These are phyloP conservation scores for Aegilops speltoides DNA, from an alignment of 176 grass and related monocot genomes.

Conservation along the genomic window DNA sequence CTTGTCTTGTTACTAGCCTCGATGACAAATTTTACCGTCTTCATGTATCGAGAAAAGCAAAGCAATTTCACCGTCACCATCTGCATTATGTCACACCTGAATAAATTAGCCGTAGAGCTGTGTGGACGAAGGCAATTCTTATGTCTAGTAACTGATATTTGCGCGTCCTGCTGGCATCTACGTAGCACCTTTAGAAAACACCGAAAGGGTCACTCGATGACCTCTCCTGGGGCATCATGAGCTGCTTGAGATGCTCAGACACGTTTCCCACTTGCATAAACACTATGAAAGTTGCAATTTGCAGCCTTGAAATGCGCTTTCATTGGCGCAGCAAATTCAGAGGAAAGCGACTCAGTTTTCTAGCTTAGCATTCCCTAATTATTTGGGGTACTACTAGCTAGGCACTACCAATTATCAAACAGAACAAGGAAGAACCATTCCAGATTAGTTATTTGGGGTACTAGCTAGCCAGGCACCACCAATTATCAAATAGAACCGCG, in stretches of 20 bases:
- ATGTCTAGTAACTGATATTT: constrained; percentile 2
- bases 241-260: neutral
- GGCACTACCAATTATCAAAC: constrained; percentile 16
- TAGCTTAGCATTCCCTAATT: neutral
- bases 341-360: neutral
- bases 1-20: constrained; percentile 6
- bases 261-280: constrained; percentile 6
- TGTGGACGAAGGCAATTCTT: neutral
- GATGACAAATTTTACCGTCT: constrained; percentile 30
- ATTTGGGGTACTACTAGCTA: neutral
- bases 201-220: neutral
- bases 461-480: neutral
- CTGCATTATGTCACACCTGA: constrained; percentile 1
- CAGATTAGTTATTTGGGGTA: neutral
- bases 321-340: neutral
- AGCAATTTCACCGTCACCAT: constrained; percentile 38
- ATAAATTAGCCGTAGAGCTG: neutral
- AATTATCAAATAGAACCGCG: constrained; percentile 12
- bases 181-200: neutral
- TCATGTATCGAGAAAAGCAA: neutral
- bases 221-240: neutral
- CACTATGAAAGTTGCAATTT: neutral
- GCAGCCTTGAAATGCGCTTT: neutral
- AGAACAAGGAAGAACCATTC: neutral
- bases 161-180: neutral